Evolutionary conservation across 2,329 filamentous ascomycete species (phyloP).

Genomic region (Cercospora sp.): DNA sequence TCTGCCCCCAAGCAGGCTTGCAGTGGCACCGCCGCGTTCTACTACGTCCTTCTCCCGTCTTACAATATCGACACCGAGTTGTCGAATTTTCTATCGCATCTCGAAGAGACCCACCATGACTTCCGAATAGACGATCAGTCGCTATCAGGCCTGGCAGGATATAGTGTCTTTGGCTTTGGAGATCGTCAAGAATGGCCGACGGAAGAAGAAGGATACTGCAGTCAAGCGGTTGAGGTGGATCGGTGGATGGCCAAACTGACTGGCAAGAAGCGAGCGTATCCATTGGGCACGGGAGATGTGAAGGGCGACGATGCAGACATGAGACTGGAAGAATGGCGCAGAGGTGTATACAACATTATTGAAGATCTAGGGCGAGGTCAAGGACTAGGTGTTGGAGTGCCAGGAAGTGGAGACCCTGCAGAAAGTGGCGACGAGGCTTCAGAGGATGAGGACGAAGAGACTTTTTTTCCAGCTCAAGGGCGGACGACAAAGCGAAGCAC

Average conservation of each 20-base stretch:
- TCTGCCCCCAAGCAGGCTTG: slow-evolving; percentile 69
- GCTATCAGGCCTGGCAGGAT: slow-evolving; percentile 73
- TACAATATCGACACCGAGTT: slow-evolving; percentile 96
- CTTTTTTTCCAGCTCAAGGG: slow-evolving; percentile 39
- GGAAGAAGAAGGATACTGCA: slow-evolving; percentile 87
- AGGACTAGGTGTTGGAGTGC: slow-evolving; percentile 65
- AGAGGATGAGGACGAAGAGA: slow-evolving; percentile 52
- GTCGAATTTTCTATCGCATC: slow-evolving; percentile 80
- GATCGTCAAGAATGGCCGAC: slow-evolving; percentile 90
- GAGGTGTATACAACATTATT: slow-evolving; percentile 72
- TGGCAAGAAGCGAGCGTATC: slow-evolving; percentile 79
- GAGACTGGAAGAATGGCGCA: slow-evolving; percentile 73
- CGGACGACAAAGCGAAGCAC: slow-evolving; percentile 39
- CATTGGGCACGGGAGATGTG: slow-evolving; percentile 82
- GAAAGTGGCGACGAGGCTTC: slow-evolving; percentile 80
- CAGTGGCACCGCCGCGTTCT: slow-evolving; percentile 64
- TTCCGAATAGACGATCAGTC: slow-evolving; percentile 93
- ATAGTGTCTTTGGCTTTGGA: slow-evolving; percentile 91
- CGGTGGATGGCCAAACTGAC: slow-evolving; percentile 98
- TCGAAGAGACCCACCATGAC: slow-evolving; percentile 92
- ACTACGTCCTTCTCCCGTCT: slow-evolving; percentile 80
- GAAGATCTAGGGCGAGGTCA: slow-evolving; percentile 57
- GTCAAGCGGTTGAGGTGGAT: slow-evolving; percentile 85
- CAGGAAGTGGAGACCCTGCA: slow-evolving; percentile 76
- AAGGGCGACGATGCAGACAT: slow-evolving; percentile 64